Conservation (phyloP, 371 early-diverging fungal species). For the Phascolomyces articulosus region DNA sequence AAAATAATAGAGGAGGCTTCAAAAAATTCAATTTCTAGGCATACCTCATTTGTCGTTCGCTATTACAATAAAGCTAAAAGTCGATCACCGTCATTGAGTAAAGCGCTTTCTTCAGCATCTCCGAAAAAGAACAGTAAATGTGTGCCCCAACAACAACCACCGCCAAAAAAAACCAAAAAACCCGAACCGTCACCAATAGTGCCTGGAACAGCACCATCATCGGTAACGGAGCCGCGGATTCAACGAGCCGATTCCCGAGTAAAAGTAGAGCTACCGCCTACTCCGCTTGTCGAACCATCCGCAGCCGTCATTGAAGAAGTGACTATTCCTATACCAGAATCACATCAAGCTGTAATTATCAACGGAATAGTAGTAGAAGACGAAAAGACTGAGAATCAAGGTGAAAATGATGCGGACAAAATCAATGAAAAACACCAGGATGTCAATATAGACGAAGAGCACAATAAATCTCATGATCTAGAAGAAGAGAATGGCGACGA, state of each 20-base stretch:
- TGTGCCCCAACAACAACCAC: background rate
- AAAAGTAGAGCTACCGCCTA: background rate
- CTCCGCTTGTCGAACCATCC: background rate
- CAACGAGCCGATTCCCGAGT: slow-evolving; percentile 11
- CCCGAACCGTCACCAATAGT: background rate
- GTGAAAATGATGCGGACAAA: background rate
- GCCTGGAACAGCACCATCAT: no score
- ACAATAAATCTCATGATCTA: no score
- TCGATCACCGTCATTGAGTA: background rate
- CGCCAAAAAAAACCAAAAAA: background rate
- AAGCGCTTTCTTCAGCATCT: background rate
- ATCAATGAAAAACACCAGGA: no score
- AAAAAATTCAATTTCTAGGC: background rate
- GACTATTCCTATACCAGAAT: background rate
- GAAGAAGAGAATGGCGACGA: background rate
- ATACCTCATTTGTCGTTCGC: slow-evolving; percentile 4
- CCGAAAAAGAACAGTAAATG: background rate
- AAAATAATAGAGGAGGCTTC: background rate
- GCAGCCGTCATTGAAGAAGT: slow-evolving; percentile 11
- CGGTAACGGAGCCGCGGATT: background rate
- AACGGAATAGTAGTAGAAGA: background rate
- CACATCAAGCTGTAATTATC: background rate
- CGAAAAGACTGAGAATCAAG: background rate
- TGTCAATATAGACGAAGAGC: background rate
- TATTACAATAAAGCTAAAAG: slow-evolving; percentile 8